Conservation (phyloP, 345 rosid species). For the Ceriops tagal region DNA sequence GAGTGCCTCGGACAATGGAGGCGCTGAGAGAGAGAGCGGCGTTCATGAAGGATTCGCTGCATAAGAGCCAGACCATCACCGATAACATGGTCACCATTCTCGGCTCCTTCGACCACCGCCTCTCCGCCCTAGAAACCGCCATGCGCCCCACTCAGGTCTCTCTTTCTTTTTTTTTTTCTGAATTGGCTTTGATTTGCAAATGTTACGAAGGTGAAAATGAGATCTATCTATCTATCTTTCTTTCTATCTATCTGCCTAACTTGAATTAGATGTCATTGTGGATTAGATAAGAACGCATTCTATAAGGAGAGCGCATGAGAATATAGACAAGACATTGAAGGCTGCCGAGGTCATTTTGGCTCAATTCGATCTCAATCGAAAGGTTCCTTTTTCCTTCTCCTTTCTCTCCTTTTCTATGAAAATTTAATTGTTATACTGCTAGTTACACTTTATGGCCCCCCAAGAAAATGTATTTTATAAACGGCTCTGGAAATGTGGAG, state of each 20-base stretch:
- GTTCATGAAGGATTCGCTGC: conserved; percentile 63
- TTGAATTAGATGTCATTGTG: neutral
- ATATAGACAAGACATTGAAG: conserved; percentile 78
- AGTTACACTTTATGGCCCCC: no score
- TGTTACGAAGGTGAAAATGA: no score
- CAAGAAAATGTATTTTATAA: no score
- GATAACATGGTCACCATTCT: conserved; percentile 90
- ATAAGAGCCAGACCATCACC: conserved; percentile 82
- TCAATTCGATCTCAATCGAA: conserved; percentile 70
- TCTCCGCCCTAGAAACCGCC: conserved; percentile 96
- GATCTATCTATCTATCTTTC: neutral
- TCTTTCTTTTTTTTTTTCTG: neutral
- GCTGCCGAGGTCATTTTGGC: conserved; percentile 70
- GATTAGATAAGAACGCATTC: conserved; percentile 83
- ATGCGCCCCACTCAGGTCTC: conserved; percentile 95
- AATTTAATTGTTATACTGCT: no score
- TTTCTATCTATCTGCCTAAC: neutral
- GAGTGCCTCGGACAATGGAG: conserved; percentile 65
- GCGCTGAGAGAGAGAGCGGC: conserved; percentile 57
- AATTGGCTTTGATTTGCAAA: neutral
- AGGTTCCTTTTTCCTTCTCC: conserved; percentile 21
- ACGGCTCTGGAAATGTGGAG: no score
- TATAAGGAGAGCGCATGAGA: conserved; percentile 83
- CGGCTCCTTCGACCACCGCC: conserved; percentile 86
- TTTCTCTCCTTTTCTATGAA: no score